These are phyloP conservation scores for Cladophialophora exuberans DNA, from an alignment of 2,329 filamentous ascomycete species.

Conservation along the genomic window DNA sequence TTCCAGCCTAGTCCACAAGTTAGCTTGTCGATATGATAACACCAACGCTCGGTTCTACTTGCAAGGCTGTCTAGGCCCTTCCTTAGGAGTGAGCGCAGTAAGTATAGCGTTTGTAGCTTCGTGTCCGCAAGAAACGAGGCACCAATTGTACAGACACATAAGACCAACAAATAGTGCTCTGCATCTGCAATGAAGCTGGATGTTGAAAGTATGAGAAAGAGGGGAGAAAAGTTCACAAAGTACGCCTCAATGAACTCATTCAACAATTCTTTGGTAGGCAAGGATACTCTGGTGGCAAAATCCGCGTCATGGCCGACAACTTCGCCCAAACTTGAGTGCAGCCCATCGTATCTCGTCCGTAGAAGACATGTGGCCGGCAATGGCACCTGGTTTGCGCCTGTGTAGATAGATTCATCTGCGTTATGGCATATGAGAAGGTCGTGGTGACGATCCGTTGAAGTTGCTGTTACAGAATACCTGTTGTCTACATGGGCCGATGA, in stretches of 20 bases:
- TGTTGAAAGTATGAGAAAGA: background rate
- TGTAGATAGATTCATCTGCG: too few species aligned
- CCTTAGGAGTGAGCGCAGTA: background rate
- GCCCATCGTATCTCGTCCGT: background rate
- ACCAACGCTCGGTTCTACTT: background rate
- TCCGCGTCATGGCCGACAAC: background rate
- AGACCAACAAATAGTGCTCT: conserved; percentile 2
- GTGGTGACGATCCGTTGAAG: background rate
- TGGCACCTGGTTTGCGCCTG: background rate
- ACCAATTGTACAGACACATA: conserved; percentile 1
- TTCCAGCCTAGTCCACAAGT: background rate
- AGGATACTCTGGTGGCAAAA: background rate
- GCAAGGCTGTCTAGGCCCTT: conserved; percentile 1
- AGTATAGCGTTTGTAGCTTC: background rate
- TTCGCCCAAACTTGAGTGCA: background rate
- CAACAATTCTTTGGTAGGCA: background rate
- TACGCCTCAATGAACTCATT: conserved; percentile 1
- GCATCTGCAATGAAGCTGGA: background rate
- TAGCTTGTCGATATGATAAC: background rate
- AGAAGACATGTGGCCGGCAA: background rate
- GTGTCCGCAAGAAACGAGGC: conserved; percentile 5
- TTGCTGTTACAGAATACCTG: background rate
- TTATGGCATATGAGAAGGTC: background rate
- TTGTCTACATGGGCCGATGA: background rate
- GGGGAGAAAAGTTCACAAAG: conserved; percentile 4